Evolutionary conservation across 176 grass and related monocot species (phyloP).

Genomic region (Pharus latifolius): DNA sequence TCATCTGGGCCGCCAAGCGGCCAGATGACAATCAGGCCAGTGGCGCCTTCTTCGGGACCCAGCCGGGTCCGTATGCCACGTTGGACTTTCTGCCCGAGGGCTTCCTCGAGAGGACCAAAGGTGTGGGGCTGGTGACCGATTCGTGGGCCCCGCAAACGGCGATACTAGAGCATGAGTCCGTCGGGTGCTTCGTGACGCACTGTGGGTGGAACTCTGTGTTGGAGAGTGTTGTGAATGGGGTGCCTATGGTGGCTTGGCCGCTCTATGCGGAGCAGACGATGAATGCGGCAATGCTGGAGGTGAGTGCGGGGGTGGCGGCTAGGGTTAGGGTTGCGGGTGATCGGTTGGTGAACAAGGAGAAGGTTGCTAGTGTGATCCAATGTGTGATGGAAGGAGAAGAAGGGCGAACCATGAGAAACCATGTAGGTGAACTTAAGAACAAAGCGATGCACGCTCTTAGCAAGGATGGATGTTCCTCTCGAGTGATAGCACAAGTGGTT

Average conservation of each 20-base stretch:
- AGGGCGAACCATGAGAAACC: not conserved
- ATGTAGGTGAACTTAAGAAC: constrained; percentile 8
- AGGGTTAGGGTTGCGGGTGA: not conserved
- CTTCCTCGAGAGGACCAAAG: constrained; percentile 23
- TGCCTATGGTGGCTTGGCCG: constrained; percentile 60
- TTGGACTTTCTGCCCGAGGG: constrained; percentile 26
- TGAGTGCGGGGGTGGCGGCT: constrained; percentile 2
- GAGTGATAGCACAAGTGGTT: not conserved
- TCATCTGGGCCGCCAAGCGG: constrained; percentile 48
- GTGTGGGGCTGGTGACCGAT: not conserved
- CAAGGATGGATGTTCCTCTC: constrained; percentile 11
- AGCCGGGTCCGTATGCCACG: not conserved
- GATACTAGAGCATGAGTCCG: constrained; percentile 13
- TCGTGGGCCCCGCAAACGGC: constrained; percentile 23
- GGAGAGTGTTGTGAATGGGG: constrained; percentile 19
- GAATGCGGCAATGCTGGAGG: constrained; percentile 45
- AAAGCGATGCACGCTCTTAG: constrained; percentile 1
- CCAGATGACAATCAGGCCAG: not conserved
- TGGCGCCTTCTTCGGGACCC: constrained; percentile 9
- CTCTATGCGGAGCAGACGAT: constrained; percentile 52
- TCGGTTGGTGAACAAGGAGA: constrained; percentile 11
- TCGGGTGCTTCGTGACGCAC: constrained; percentile 44
- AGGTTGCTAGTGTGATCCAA: constrained; percentile 16
- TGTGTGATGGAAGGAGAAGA: constrained; percentile 41
- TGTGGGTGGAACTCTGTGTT: constrained; percentile 75